Conservation (phyloP, 352 stramenopile species). For the Phytophthora capsici region DNA sequence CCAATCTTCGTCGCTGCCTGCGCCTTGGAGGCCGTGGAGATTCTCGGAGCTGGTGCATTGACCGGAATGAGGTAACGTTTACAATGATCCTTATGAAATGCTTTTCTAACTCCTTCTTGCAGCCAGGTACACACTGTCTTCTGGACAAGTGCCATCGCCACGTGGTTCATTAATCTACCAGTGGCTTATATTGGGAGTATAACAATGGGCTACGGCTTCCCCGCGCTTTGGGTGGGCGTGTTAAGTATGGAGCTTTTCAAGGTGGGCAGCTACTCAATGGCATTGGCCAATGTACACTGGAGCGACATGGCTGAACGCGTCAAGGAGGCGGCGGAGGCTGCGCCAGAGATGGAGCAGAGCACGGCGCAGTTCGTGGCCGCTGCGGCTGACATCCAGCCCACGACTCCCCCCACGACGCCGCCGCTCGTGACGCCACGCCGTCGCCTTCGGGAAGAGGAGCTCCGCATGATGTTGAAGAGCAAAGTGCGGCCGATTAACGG, state of each 20-base stretch:
- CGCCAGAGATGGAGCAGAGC: conserved; percentile 50
- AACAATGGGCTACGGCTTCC: conserved; percentile 61
- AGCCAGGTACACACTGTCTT: conserved; percentile 73
- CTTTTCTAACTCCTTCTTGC: background rate
- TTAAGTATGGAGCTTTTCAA: conserved; percentile 77
- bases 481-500: conserved; percentile 20
- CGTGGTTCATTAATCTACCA: conserved; percentile 73
- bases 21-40: conserved; percentile 69
- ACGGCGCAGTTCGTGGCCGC: conserved; percentile 70
- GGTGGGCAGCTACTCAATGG: conserved; percentile 51
- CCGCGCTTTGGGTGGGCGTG: conserved; percentile 67
- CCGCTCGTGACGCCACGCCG: conserved; percentile 47
- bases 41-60: conserved; percentile 60
- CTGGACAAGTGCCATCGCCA: conserved; percentile 64
- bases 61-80: conserved; percentile 70
- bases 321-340: conserved; percentile 53
- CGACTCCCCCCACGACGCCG: conserved; percentile 51
- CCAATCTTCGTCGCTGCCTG: conserved; percentile 69
- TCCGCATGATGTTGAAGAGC: conserved; percentile 17
- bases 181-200: conserved; percentile 58
- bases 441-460: conserved; percentile 17
- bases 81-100: background rate
- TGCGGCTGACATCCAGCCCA: conserved; percentile 63
- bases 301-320: conserved; percentile 50
- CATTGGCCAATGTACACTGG: conserved; percentile 57